phyloP scores from a whole-genome alignment of 2,329 filamentous ascomycete species.

The Mollisiaceae sp. region DNA sequence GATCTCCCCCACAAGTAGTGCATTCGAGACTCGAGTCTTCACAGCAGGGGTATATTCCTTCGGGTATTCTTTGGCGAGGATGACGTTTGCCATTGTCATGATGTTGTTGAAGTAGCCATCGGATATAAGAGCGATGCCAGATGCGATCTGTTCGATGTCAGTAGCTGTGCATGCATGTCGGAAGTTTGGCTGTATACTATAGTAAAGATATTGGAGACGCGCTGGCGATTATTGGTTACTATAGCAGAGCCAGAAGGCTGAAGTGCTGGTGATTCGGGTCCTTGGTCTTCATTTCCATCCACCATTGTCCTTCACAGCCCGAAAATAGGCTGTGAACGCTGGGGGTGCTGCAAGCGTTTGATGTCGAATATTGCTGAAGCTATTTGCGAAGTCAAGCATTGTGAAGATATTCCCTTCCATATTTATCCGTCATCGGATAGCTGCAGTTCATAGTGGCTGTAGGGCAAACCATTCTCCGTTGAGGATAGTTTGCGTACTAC shows the following conservation, averaged over 20 bases:
- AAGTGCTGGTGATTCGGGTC: not conserved
- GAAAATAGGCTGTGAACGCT: not conserved
- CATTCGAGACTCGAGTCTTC: constrained; percentile 45
- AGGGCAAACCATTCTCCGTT: not conserved
- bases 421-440: not conserved
- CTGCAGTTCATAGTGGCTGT: no score
- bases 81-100: constrained; percentile 45
- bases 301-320: not conserved
- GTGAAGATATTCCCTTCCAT: not conserved
- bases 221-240: constrained; percentile 28
- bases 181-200: constrained; percentile 29
- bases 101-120: constrained; percentile 46
- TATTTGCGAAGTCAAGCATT: not conserved
- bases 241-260: not conserved
- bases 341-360: not conserved
- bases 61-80: constrained; percentile 39
- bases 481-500: not conserved
- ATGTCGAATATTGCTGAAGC: not conserved
- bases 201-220: constrained; percentile 39
- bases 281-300: not conserved
- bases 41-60: constrained; percentile 27
- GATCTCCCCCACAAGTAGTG: constrained; percentile 49
- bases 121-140: constrained; percentile 41
- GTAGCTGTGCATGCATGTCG: not conserved
- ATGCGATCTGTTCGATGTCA: constrained; percentile 34